A percentile compares a stretch with the other conserved stretches of the same genome.
Conservation (phyloP, 164 flowering plant species). For the Cinnamomum micranthum region DNA sequence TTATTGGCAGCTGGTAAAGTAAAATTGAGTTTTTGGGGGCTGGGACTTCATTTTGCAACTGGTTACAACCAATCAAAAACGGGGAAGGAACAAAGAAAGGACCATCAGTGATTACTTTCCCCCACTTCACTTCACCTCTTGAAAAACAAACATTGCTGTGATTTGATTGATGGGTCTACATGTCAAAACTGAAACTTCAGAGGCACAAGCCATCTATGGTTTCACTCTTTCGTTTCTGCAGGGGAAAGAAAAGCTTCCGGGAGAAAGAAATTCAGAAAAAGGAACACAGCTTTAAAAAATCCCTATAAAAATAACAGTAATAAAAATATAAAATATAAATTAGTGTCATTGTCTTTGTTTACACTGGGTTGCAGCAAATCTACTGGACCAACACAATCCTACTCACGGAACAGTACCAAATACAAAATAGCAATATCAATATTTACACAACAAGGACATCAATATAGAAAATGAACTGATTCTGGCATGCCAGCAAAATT, state of each 20-base stretch:
- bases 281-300: no score
- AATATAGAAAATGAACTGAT: neutral
- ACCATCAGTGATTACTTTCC: no score
- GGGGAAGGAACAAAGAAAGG: no score
- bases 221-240: neutral
- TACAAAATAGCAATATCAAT: neutral
- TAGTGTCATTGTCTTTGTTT: neutral
- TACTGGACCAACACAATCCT: neutral
- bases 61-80: no score
- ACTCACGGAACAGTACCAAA: neutral
- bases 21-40: no score
- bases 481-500: neutral
- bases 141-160: no score
- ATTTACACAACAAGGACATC: constrained; percentile 2
- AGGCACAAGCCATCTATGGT: neutral
- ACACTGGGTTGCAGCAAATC: neutral
- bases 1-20: no score
- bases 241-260: neutral
- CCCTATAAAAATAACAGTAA: neutral
- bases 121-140: no score
- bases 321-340: no score
- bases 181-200: neutral
- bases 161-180: no score
- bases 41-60: no score
- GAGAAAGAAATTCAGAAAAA: no score